Evolutionary conservation across 768 basidiomycete species (phyloP).

Genomic region (Suillus cothurnatus): DNA sequence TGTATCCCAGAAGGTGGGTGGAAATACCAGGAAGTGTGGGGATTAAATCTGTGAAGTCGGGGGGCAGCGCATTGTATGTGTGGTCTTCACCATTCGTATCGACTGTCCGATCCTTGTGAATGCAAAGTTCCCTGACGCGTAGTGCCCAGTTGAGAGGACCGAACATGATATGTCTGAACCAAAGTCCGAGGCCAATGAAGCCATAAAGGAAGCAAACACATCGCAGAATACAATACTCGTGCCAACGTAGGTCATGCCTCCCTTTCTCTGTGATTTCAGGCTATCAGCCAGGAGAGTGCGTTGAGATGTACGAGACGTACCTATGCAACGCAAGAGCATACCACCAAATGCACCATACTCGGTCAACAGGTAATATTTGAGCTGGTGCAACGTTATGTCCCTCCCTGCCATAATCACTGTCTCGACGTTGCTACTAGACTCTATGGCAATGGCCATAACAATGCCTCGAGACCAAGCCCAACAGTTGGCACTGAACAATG

Average conservation of each 20-base stretch:
- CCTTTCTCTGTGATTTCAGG: neutral
- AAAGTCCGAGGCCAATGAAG: neutral
- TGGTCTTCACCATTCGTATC: neutral
- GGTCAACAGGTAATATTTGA: neutral
- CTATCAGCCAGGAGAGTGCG: neutral
- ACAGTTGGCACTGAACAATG: slow-evolving; percentile 3
- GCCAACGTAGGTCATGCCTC: neutral
- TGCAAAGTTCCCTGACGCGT: neutral
- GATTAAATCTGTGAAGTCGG: neutral
- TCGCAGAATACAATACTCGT: neutral
- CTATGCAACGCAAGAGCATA: neutral
- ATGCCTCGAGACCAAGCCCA: slow-evolving; percentile 7
- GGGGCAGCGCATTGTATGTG: neutral
- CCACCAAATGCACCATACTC: slow-evolving; percentile 2
- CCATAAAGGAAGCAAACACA: neutral
- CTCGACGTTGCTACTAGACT: neutral
- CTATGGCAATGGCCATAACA: neutral
- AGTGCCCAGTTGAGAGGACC: slow-evolving; percentile 6
- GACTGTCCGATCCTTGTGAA: neutral
- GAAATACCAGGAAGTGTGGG: neutral
- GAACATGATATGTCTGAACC: neutral
- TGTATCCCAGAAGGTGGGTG: neutral
- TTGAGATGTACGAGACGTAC: neutral
- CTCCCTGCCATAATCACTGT: neutral
- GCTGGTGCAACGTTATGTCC: neutral